Conservation (phyloP, 1,139 yeast genomes). For the Pichia sp. region DNA sequence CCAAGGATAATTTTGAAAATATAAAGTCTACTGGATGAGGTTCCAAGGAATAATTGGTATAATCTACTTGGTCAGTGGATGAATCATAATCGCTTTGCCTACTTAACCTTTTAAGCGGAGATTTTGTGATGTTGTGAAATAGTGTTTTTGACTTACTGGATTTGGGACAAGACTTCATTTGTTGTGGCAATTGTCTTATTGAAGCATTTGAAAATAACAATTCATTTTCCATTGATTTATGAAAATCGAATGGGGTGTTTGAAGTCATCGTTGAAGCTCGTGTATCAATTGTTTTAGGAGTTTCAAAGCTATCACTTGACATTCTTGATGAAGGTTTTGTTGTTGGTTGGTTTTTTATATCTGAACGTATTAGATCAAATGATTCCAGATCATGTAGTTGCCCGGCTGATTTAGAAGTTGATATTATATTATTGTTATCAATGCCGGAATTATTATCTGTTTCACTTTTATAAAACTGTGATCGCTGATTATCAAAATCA, state of each 20-base stretch:
- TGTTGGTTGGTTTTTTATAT: background rate
- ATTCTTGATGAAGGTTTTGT: constrained; percentile 10
- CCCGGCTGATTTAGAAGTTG: background rate
- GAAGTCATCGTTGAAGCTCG: constrained; percentile 14
- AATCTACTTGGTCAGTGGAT: constrained; percentile 7
- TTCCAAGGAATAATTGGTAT: background rate
- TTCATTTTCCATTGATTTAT: background rate
- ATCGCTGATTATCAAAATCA: background rate
- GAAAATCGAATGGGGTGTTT: background rate
- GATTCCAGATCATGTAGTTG: background rate
- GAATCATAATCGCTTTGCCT: constrained; percentile 7
- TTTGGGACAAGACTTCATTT: background rate
- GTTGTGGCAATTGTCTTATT: background rate
- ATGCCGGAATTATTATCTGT: background rate
- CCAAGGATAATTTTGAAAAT: constrained; percentile 6
- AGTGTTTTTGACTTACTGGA: background rate
- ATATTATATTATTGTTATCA: background rate
- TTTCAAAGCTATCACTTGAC: constrained; percentile 14
- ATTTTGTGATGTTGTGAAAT: background rate
- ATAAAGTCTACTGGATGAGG: background rate
- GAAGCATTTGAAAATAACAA: constrained; percentile 1
- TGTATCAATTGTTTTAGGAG: constrained; percentile 13
- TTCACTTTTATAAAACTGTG: background rate
- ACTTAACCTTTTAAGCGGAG: constrained; percentile 9
- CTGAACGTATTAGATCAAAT: background rate